Percentiles rank a stretch among this genome's conserved stretches.
phyloP scores from a whole-genome alignment of 2,329 filamentous ascomycete genomes.

The Ophiostoma ips region DNA sequence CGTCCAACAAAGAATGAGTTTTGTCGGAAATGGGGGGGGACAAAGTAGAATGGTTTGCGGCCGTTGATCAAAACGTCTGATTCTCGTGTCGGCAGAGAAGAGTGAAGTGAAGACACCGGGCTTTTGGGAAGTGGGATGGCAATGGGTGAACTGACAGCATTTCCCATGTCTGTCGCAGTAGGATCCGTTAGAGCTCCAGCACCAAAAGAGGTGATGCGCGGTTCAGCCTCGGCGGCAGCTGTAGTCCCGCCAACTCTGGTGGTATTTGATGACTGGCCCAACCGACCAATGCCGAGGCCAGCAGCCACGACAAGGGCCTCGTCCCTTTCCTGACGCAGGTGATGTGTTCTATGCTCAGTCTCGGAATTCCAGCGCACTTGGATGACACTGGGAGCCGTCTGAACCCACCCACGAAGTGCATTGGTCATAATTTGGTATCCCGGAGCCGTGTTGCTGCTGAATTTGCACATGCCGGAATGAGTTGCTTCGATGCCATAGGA shows the following conservation, averaged over 20 bases:
- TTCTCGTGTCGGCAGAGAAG: neutral
- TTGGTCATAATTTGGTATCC: conserved; percentile 45
- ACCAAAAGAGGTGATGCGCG: too few relatives aligned
- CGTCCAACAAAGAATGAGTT: conserved; percentile 52
- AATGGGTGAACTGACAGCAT: neutral
- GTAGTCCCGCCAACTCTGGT: neutral
- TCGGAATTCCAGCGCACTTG: neutral
- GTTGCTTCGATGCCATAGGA: conserved; percentile 63
- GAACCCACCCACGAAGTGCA: conserved; percentile 36
- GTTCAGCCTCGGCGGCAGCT: neutral
- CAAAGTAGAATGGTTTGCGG: conserved; percentile 23
- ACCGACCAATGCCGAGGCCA: too few relatives aligned
- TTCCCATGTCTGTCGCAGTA: neutral
- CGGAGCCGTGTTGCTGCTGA: conserved; percentile 46
- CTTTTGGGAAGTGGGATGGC: neutral
- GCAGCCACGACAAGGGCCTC: too few relatives aligned
- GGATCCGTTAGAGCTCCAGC: too few relatives aligned
- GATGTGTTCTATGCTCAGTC: neutral
- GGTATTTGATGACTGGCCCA: too few relatives aligned
- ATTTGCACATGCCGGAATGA: conserved; percentile 63
- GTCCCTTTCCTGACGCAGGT: neutral
- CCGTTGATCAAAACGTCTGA: neutral
- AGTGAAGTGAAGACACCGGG: neutral
- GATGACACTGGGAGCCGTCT: conserved; percentile 40
- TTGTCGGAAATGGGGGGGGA: conserved; percentile 44